A percentile compares a stretch with the other conserved stretches of the same genome.
phyloP scores from a whole-genome alignment of 2,329 filamentous ascomycete species.

The Exophiala xenobiotica region DNA sequence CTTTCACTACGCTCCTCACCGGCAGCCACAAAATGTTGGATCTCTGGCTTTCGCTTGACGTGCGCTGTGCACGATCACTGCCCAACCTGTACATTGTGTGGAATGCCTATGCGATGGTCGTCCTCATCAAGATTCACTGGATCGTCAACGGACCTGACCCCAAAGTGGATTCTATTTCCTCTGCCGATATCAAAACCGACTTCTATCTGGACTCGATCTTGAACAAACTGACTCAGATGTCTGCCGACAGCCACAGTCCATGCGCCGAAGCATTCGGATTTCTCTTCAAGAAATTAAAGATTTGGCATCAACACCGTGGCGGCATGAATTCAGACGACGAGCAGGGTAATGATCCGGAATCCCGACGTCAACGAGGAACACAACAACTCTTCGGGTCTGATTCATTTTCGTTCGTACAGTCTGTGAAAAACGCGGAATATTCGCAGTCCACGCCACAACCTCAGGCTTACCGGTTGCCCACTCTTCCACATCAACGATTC shows the following conservation, averaged over 20 bases:
- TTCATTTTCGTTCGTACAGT: constrained; percentile 3
- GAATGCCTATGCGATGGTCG: constrained; percentile 69
- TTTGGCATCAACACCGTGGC: constrained; percentile 62
- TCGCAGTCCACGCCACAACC: neutral
- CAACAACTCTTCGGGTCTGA: constrained; percentile 7
- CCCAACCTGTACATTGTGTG: constrained; percentile 71
- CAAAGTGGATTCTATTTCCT: constrained; percentile 66
- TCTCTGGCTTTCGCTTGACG: constrained; percentile 61
- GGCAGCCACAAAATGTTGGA: constrained; percentile 65
- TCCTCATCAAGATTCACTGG: constrained; percentile 72
- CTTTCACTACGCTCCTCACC: constrained; percentile 63
- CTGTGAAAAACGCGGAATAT: constrained; percentile 8
- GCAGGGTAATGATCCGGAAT: constrained; percentile 4
- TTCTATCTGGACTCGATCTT: constrained; percentile 69
- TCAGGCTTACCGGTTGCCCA: neutral
- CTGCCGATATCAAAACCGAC: constrained; percentile 63
- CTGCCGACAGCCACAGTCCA: constrained; percentile 61
- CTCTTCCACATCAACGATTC: neutral
- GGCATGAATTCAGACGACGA: constrained; percentile 32
- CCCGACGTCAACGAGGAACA: constrained; percentile 10
- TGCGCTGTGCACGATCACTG: constrained; percentile 58
- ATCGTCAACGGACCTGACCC: constrained; percentile 62
- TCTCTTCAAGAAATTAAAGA: constrained; percentile 66
- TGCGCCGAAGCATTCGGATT: constrained; percentile 69
- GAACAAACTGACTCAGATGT: constrained; percentile 63